Conservation (phyloP, 495 filamentous ascomycete genomes). For the Penicillium alfredii region DNA sequence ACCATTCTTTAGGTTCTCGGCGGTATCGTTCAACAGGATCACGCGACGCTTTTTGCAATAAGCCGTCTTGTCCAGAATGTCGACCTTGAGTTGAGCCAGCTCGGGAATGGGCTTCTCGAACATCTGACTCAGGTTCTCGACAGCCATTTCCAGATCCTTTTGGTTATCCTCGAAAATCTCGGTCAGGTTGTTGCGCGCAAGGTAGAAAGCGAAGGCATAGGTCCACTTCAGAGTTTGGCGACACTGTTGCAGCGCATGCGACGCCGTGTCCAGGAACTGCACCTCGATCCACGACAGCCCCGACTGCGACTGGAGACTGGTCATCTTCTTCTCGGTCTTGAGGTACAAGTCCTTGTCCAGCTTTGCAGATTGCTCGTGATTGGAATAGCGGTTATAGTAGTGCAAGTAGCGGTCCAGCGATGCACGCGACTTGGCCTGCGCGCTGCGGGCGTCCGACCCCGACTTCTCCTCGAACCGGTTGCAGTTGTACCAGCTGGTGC, state of each 20-base stretch:
- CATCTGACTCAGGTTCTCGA: conserved; percentile 92
- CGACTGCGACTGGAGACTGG: conserved; percentile 81
- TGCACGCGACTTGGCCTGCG: conserved; percentile 81
- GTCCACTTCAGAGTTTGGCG: conserved; percentile 98
- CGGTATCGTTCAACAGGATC: conserved; percentile 85
- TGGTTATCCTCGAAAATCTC: conserved; percentile 99
- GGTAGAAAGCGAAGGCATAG: conserved; percentile 96
- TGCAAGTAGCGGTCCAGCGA: conserved; percentile 91
- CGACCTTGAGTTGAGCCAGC: conserved; percentile 79
- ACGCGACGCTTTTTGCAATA: conserved; percentile 92
- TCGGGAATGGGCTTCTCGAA: conserved; percentile 92
- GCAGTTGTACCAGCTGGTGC: conserved; percentile 99
- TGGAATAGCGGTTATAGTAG: conserved; percentile 98
- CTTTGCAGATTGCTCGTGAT: conserved; percentile 96
- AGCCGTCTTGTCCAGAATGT: conserved; percentile 95
- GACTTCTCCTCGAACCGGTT: conserved; percentile 95
- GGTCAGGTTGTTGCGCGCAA: conserved; percentile 89
- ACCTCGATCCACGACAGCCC: conserved; percentile 99
- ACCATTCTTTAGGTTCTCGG: conserved; percentile 84
- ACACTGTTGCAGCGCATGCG: conserved; percentile 89
- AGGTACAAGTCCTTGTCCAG: conserved; percentile 92
- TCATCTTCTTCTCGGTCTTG: conserved; percentile 99
- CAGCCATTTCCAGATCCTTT: conserved; percentile 94
- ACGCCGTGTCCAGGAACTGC: conserved; percentile 88
- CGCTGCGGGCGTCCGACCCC: conserved; percentile 79